A percentile compares a stretch with the other conserved stretches of the same genome.
Evolutionary conservation across 768 basidiomycete species (phyloP).

Genomic region (Paxillus involutus): DNA sequence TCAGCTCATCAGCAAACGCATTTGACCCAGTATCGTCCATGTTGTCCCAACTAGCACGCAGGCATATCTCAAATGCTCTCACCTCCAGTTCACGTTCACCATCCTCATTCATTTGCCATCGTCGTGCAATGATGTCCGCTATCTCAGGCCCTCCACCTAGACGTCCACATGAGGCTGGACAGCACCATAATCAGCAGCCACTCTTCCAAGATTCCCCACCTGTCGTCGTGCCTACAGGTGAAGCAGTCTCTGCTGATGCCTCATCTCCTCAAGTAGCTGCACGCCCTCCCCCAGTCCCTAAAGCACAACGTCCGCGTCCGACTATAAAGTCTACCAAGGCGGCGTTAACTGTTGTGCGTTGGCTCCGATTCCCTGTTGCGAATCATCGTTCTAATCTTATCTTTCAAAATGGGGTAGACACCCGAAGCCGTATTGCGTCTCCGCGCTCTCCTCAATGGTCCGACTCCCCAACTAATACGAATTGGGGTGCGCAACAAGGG

Average conservation of each 20-base stretch:
- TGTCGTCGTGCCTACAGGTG: constrained; percentile 46
- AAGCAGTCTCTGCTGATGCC: constrained; percentile 53
- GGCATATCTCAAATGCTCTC: constrained; percentile 14
- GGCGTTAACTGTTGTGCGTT: constrained; percentile 68
- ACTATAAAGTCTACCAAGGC: constrained; percentile 72
- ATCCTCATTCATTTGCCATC: constrained; percentile 21
- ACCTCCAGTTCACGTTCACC: background rate
- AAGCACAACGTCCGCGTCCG: constrained; percentile 61
- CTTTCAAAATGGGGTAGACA: constrained; percentile 50
- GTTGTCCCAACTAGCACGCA: constrained; percentile 12
- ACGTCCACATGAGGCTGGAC: constrained; percentile 16
- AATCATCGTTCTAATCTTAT: background rate
- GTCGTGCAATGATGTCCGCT: constrained; percentile 71
- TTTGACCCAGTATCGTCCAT: constrained; percentile 11
- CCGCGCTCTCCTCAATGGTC: constrained; percentile 69
- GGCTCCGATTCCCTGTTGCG: background rate
- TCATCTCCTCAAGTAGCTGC: constrained; percentile 72
- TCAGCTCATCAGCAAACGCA: too few relatives aligned
- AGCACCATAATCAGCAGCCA: constrained; percentile 8
- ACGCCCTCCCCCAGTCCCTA: constrained; percentile 69
- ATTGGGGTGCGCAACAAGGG: constrained; percentile 98
- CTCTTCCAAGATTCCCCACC: constrained; percentile 49
- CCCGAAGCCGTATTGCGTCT: constrained; percentile 75
- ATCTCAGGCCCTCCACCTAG: constrained; percentile 36
- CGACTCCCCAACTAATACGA: constrained; percentile 88